Evolutionary conservation across 805 yeast species (phyloP).

Genomic region (Suhomyces sp.): DNA sequence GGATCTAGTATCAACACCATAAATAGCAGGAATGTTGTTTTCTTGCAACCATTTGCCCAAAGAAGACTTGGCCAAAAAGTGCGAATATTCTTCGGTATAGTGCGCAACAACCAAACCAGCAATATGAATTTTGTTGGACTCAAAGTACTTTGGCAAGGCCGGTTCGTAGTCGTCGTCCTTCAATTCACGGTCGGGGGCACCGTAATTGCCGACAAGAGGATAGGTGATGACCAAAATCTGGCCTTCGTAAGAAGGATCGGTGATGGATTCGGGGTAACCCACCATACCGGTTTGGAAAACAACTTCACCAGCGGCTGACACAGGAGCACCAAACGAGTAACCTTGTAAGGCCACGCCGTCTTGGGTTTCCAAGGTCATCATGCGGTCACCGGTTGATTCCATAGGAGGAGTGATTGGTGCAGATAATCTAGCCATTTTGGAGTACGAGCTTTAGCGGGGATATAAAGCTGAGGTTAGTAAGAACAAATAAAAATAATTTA

Average conservation of each 20-base stretch:
- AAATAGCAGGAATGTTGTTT: slow-evolving; percentile 91
- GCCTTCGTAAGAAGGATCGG: slow-evolving; percentile 98
- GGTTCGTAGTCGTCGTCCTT: slow-evolving; percentile 71
- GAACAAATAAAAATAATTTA: not conserved
- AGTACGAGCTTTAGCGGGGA: slow-evolving; percentile 1
- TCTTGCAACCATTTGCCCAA: slow-evolving; percentile 91
- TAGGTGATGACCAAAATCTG: slow-evolving; percentile 95
- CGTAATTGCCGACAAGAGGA: slow-evolving; percentile 97
- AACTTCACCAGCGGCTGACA: slow-evolving; percentile 89
- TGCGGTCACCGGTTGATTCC: slow-evolving; percentile 75
- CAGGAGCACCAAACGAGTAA: slow-evolving; percentile 93
- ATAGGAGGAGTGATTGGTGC: slow-evolving; percentile 89
- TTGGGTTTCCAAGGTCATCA: slow-evolving; percentile 84
- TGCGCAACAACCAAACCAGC: slow-evolving; percentile 97
- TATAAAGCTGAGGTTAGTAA: slow-evolving; percentile 1
- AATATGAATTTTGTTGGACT: slow-evolving; percentile 86
- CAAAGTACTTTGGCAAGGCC: slow-evolving; percentile 85
- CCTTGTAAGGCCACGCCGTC: slow-evolving; percentile 88
- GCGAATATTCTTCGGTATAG: slow-evolving; percentile 95
- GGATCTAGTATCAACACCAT: slow-evolving; percentile 96
- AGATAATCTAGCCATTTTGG: slow-evolving; percentile 42
- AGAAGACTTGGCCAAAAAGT: slow-evolving; percentile 87
- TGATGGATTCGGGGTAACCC: slow-evolving; percentile 96
- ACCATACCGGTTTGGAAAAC: slow-evolving; percentile 99
- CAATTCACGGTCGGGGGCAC: slow-evolving; percentile 86